Percentiles rank a stretch among this genome's conserved stretches.
Evolutionary conservation across 805 yeast genomes (phyloP).

Genomic region (Yarrowia bubula): DNA sequence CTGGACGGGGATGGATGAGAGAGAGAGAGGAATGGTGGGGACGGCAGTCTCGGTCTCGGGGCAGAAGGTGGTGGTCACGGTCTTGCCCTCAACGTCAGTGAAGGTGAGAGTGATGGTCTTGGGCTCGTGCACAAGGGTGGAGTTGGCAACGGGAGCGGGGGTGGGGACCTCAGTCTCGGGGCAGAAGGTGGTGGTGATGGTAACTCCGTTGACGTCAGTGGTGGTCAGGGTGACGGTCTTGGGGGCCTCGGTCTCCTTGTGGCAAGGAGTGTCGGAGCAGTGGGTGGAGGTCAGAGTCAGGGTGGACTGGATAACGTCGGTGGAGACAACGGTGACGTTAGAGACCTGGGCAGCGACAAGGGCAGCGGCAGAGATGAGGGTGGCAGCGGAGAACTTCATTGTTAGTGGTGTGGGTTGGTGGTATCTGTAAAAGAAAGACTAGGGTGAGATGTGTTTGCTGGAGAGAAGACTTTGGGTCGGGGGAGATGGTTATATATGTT

Average conservation of each 20-base stretch:
- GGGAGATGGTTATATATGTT: slow-evolving; percentile 14
- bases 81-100: slow-evolving; percentile 24
- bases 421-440: slow-evolving; percentile 25
- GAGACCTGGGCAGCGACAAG: slow-evolving; percentile 20
- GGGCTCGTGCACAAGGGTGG: slow-evolving; percentile 13
- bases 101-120: slow-evolving; percentile 24
- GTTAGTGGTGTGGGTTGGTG: not conserved
- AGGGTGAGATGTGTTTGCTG: slow-evolving; percentile 21
- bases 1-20: not conserved
- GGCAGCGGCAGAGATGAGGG: slow-evolving; percentile 20
- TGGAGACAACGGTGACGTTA: slow-evolving; percentile 22
- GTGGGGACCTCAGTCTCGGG: slow-evolving; percentile 25
- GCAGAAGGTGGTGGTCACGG: slow-evolving; percentile 27
- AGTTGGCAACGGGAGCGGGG: slow-evolving; percentile 15
- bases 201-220: slow-evolving; percentile 22
- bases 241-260: slow-evolving; percentile 23
- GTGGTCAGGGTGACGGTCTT: slow-evolving; percentile 23
- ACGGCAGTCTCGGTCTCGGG: slow-evolving; percentile 26
- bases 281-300: slow-evolving; percentile 16
- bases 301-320: slow-evolving; percentile 1
- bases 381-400: slow-evolving; percentile 22
- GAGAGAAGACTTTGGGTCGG: not conserved
- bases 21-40: slow-evolving; percentile 17
- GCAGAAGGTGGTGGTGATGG: slow-evolving; percentile 27
- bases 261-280: slow-evolving; percentile 24